Base-by-base conservation (phyloP, 768 basidiomycete species). In the Lactifluus hygrophoroides region DNA sequence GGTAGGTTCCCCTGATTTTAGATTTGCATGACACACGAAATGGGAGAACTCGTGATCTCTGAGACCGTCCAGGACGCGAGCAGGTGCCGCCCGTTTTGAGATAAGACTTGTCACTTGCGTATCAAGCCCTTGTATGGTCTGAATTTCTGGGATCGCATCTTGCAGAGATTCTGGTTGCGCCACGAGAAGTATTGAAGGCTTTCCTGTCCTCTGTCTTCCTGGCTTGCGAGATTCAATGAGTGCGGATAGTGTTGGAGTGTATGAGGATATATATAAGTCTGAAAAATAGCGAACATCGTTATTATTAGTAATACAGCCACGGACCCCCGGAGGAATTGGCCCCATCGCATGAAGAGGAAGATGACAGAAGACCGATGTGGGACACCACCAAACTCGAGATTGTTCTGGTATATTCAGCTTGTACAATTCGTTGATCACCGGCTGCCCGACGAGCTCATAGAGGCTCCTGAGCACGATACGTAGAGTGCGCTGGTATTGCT, bases 331-430 rank as follows among this genome's bases (percentile, higher is more conserved):
- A 2, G 30, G 30, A 19, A 60, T 53, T 8, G 50, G 37, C 1
- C 56, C 58, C 25, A 60, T 60, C 13, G 62, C 62, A 17, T 63
- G 62, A 6, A 61, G 42, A 1, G 59, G 62, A 3, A 63, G 45
- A 23, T 43, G 56, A 5, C 45, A 54, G 3, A 63, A 54, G 0
- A 48, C 45, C 1, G 55, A 49, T 7, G 48, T 56, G 5, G 55
- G 38, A 8, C 59, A 63, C 60, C 60, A 61, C 58, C 59, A 61
- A 28, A 63, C 40, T 7, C 50, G 60, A 23, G 53, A 51, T 14
- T 37, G 50, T 32, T 60, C 38, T 30, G 28, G 38, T 6, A 54
- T 17, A 1, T 37, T 21, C 14, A 58, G 30, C 17, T 4, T 17
- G 10, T 27, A 19, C 11, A 54, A 30, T 21, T 19, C 9, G 3